Base-by-base conservation (phyloP, 352 stramenopile species). In the Globisporangium iwayamae region DNA sequence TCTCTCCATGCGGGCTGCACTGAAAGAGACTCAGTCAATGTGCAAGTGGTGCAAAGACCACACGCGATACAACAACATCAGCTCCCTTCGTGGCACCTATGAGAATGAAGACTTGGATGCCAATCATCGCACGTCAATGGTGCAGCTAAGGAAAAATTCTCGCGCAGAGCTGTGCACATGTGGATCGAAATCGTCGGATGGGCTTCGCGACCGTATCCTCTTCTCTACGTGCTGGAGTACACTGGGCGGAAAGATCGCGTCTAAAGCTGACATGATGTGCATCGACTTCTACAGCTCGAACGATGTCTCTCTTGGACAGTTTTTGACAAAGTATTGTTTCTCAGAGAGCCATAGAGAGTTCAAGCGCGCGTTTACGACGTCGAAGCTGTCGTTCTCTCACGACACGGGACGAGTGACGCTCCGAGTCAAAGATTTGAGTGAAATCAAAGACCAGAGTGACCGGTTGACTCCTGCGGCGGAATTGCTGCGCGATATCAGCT, bases 181-280 rank as follows among this genome's bases (percentile, higher is more conserved):
- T 51, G 82, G 75, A 28, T 80, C 76, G 10, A 82, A 81, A 48
- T 85, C 80, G 0, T 90, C 81, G 0, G 72, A 79, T 46, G 69
- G 66, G 0, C 63, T 91, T 3, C 79, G 85, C 22, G 81, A 94
- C 39, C 78, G 81, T 10, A 85, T 96, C 32, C 57, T 96, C 7
- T 90, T 96, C 66, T 96, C 87, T 28, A 85, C 83, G 18, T 96
- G 87, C 59, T 96, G 87, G 87, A 94, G 84, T 56, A 74, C 83
- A 20, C 66, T 96, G 6, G 78, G 92, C 7, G 84, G 81, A 1
- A 89, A 83, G 51, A 89, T 74, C 4, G 81, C 85, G 32, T 96
- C 87, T 10, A 88, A 89, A 64, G 84, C 87, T 25, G 84, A 96
- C 53, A 91, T 94, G 80, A 93, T 93, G 79, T 93, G 85, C 62